Percentiles rank a stretch among this genome's conserved stretches.
Conservation (phyloP, 2,329 filamentous ascomycete species). For the Botrytis medusae region DNA sequence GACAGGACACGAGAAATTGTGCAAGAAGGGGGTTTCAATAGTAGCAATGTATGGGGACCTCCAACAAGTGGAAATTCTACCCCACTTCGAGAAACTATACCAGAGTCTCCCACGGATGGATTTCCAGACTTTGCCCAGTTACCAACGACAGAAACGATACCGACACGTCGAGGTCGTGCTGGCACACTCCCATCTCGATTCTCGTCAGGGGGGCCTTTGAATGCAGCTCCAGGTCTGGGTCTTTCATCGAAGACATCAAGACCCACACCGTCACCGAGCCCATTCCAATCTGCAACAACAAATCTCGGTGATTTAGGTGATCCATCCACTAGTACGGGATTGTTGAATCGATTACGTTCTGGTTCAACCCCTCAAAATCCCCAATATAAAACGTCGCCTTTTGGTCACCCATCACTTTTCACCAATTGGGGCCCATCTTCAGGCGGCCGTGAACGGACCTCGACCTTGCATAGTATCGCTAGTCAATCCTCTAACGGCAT, state of each 20-base stretch:
- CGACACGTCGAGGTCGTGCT: conserved; percentile 76
- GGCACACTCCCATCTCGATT: conserved; percentile 96
- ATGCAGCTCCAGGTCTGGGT: conserved; percentile 45
- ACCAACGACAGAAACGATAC: conserved; percentile 63
- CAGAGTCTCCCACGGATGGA: conserved; percentile 92
- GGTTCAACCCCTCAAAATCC: conserved; percentile 92
- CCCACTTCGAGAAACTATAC: conserved; percentile 93
- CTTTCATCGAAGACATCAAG: conserved; percentile 74
- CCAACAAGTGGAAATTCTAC: conserved; percentile 96
- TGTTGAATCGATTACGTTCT: conserved; percentile 82
- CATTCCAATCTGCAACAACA: conserved; percentile 71
- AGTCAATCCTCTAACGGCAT: conserved; percentile 91
- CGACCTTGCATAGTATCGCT: conserved; percentile 76
- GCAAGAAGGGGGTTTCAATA: conserved; percentile 72
- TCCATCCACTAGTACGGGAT: conserved; percentile 62
- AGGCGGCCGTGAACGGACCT: conserved; percentile 76
- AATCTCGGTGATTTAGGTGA: conserved; percentile 50
- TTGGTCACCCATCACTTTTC: conserved; percentile 81
- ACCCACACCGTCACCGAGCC: conserved; percentile 81
- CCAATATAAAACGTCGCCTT: conserved; percentile 67
- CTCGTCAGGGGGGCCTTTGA: conserved; percentile 68
- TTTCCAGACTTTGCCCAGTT: conserved; percentile 86
- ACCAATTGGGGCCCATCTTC: conserved; percentile 70
- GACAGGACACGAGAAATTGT: conserved; percentile 88
- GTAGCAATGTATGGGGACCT: conserved; percentile 81